Evolutionary conservation across 2,329 filamentous ascomycete genomes (phyloP), one percentile per base, ranked within the genome.

Genomic region (Dothidotthia symphoricarpi): DNA sequence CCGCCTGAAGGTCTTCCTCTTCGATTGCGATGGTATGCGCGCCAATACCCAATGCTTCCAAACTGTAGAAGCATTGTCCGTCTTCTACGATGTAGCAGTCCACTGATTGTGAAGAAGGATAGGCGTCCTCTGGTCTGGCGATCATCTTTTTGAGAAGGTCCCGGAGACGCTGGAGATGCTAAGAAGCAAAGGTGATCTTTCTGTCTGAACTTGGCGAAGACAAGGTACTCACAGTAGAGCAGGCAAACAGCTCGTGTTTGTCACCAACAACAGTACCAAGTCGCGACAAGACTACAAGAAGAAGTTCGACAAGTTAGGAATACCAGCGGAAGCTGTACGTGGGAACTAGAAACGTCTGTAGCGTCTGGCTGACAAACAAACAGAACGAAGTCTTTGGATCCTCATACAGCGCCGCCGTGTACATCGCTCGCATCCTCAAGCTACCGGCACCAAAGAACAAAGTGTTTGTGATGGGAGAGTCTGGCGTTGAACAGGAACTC

Each of bases 191-290:
- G 88, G 89, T 90, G 59, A 9, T 22, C 9, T 22, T 22, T 9
- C 19, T 22, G 5, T 22, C 9, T 22, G 19, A 22, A 9, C 5
- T 22, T 22, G 19, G 5, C 9, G 9, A 9, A 22, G 19, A 22
- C 19, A 9, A 43, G 13, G 12, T 29, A 14, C 40, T 51, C 4
- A 41, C 26, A 38, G 8, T 5, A 19, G 13, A 8, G 1, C 17
- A 93, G 90, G 88, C 63, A 98, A 98, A 69, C 85, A 85, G 64
- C 78, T 93, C 24, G 83, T 98, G 37, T 98, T 98, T 63, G 93
- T 98, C 35, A 98, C 93, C 27, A 98, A 98, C 73, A 98, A 98
- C 74, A 96, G 89, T 61, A 97, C 93, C 40, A 98, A 98, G 67
- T 95, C 91, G 9, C 85, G 93, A 39, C 75, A 79, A 33, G 89